Percentiles rank a stretch among this genome's conserved stretches.
phyloP scores from a whole-genome alignment of 306 rosid genomes.

The Arachis hypogaea region DNA sequence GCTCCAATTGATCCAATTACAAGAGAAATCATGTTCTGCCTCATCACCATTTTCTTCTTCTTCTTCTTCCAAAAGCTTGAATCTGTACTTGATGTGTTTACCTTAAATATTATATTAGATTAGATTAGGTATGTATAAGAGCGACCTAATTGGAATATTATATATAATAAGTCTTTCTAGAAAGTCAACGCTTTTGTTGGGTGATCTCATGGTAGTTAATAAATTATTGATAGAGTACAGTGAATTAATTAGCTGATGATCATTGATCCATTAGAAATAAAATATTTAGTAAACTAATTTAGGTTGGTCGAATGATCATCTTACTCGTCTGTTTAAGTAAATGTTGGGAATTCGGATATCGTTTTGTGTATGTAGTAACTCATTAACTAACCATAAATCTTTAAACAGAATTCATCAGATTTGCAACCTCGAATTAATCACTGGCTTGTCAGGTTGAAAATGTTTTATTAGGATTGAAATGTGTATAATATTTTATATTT shows the following conservation, averaged over 20 bases:
- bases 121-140: not conserved
- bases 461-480: too few relatives aligned
- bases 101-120: too few relatives aligned
- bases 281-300: not conserved
- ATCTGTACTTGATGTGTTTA: conserved; percentile 6
- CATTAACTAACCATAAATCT: too few relatives aligned
- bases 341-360: too few relatives aligned
- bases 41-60: conserved; percentile 36
- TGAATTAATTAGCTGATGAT: not conserved
- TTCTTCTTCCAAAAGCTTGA: not conserved
- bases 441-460: too few relatives aligned
- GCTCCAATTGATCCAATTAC: conserved; percentile 80
- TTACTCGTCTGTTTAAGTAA: too few relatives aligned
- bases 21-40: conserved; percentile 53
- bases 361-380: too few relatives aligned
- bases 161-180: not conserved
- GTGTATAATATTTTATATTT: too few relatives aligned
- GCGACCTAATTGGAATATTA: not conserved
- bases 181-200: conserved; percentile 43
- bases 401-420: too few relatives aligned
- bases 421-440: too few relatives aligned
- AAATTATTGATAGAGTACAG: not conserved
- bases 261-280: conserved; percentile 27
- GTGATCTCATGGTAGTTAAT: not conserved
- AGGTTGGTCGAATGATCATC: too few relatives aligned